These are phyloP conservation scores for Lodderomyces margitis DNA, from an alignment of 1,139 yeast species.

Conservation along the genomic window DNA sequence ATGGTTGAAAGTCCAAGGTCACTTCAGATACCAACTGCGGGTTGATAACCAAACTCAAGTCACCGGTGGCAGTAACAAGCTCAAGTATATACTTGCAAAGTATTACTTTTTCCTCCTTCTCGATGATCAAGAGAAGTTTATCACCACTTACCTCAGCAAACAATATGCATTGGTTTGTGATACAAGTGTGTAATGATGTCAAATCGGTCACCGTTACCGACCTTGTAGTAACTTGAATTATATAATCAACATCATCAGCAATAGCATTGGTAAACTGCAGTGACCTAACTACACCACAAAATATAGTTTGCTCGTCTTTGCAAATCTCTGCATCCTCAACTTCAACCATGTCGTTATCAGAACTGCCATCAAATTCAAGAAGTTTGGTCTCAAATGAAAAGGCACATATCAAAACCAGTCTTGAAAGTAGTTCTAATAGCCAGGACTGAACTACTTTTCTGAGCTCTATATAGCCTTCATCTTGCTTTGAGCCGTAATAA, in stretches of 20 bases:
- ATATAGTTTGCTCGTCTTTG: constrained; percentile 15
- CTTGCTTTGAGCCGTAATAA: constrained; percentile 26
- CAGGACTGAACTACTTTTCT: constrained; percentile 26
- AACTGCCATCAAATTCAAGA: constrained; percentile 26
- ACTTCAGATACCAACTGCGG: background rate
- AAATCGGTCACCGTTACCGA: constrained; percentile 16
- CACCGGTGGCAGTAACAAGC: background rate
- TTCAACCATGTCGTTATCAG: constrained; percentile 23
- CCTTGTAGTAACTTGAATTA: constrained; percentile 33
- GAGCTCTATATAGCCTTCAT: constrained; percentile 28
- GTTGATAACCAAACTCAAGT: background rate
- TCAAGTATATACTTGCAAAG: constrained; percentile 3
- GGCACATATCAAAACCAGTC: constrained; percentile 32
- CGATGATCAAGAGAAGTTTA: constrained; percentile 18
- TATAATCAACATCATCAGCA: constrained; percentile 7
- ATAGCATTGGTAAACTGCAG: background rate
- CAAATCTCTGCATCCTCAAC: constrained; percentile 22
- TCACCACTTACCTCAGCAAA: constrained; percentile 17
- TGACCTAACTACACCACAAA: constrained; percentile 11
- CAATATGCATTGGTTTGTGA: constrained; percentile 15
- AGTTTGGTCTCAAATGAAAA: constrained; percentile 39
- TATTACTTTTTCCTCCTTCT: constrained; percentile 7
- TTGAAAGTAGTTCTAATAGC: constrained; percentile 17
- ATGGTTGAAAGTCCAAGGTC: constrained; percentile 17
- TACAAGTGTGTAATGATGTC: constrained; percentile 2